Percentiles rank a stretch among this genome's conserved stretches.
Evolutionary conservation across 345 rosid genomes (phyloP).

Genomic region (Anacardium occidentale): DNA sequence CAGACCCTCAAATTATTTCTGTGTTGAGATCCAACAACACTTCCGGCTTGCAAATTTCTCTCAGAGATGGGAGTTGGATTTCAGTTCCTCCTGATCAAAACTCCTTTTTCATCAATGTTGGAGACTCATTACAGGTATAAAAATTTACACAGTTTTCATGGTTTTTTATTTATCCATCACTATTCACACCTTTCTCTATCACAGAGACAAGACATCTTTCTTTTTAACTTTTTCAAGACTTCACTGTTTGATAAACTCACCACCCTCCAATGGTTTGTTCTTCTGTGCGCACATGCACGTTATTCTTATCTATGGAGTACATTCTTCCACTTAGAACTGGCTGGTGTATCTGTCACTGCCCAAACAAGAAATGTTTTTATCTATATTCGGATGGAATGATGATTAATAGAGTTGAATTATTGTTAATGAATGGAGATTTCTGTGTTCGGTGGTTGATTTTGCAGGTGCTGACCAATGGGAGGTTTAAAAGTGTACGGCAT

Average conservation of each 20-base stretch:
- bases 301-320: no score
- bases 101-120: constrained; percentile 81
- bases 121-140: constrained; percentile 81
- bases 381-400: background rate
- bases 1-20: constrained; percentile 91
- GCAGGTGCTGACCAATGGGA: constrained; percentile 91
- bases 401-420: no score
- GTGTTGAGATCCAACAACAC: constrained; percentile 78
- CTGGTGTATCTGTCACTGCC: no score
- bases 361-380: background rate
- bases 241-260: constrained; percentile 1
- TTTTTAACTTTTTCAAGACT: background rate
- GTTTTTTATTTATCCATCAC: no score
- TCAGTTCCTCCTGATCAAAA: constrained; percentile 73
- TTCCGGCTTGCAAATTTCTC: constrained; percentile 76
- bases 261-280: constrained; percentile 16
- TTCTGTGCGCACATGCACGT: background rate
- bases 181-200: no score
- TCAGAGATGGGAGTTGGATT: constrained; percentile 64
- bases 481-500: constrained; percentile 81
- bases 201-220: no score
- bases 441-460: background rate
- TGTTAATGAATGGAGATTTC: background rate
- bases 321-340: no score
- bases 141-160: background rate